Evolutionary conservation across 2,329 filamentous ascomycete species (phyloP), one percentile per base, ranked within the genome.

Genomic region (Raffaelea ambrosiae): DNA sequence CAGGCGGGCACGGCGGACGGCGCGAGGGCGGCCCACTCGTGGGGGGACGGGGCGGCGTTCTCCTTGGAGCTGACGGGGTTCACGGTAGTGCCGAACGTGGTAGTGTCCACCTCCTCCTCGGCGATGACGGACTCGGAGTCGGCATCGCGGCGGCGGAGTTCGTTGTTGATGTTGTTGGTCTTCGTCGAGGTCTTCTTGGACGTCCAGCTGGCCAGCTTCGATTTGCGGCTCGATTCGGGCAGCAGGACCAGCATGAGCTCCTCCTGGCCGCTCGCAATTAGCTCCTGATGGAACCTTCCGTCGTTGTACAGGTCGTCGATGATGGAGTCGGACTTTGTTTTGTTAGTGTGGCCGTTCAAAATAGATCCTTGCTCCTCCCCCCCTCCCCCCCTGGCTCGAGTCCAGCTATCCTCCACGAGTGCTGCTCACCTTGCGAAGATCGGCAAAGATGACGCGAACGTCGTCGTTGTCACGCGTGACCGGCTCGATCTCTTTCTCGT

Each of bases 1-100:
- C 91, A 97, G 41, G 79, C 67, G 7, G 86, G 84, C 42, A 90
- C 73, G 49, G 66, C 59, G 45, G 58, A 49, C 46, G 65, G 59
- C 47, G 67, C 61, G 40, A 65, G 58, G 55, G 55, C 40, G 46
- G 53, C 56, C 14, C 41, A 62, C 11, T 22, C 58, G 44, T 38
- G 44, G 43, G 46, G 54, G 40, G 23, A 51, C 49, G 20, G 55
- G 36, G 22, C 52, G 20, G 14, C 9, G n/a, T 29, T n/a, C 18
- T 46, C 21, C 40, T 48, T 43, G 53, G 44, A 39, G 53, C 46
- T 18, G 56, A 45, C 3, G 48, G 42, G 18, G 53, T 47, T n/a
- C 42, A 19, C 29, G 21, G 29, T n/a, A 36, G n/a, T n/a, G n/a
- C n/a, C n/a, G 26, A 18, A 5, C n/a, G 31, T 18, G 2, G 18